Conservation (phyloP, 2,329 filamentous ascomycete genomes). For the Plectosphaerella sp. region DNA sequence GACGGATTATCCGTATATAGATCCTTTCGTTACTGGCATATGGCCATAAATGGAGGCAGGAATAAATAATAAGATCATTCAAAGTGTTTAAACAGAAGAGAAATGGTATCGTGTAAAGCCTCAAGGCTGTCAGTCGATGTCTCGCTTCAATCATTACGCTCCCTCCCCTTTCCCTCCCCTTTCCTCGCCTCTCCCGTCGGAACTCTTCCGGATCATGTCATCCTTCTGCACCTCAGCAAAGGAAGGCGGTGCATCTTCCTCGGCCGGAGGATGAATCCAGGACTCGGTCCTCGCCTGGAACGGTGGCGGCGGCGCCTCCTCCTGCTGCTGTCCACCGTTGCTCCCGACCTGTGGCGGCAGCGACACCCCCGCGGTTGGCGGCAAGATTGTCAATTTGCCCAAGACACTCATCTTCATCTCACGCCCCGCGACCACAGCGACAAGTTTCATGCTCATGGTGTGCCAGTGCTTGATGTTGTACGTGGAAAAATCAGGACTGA, state of each 20-base stretch:
- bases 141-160: too few species aligned
- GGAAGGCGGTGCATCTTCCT: neutral
- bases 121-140: too few species aligned
- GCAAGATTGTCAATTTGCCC: neutral
- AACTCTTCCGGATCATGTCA: neutral
- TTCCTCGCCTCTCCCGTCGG: too few species aligned
- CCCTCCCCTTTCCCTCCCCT: too few species aligned
- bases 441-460: neutral
- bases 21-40: conserved; percentile 21
- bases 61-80: too few species aligned
- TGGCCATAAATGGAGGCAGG: conserved; percentile 17
- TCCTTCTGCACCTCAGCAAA: conserved; percentile 1
- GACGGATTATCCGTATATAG: conserved; percentile 22
- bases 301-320: neutral
- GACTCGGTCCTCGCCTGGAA: neutral
- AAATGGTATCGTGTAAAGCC: too few species aligned
- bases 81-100: too few species aligned
- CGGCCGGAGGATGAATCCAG: conserved; percentile 2
- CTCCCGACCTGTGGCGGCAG: neutral
- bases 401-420: neutral
- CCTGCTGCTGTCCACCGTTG: neutral
- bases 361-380: neutral
- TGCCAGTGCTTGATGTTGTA: conserved; percentile 1
- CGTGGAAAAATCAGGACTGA: neutral
- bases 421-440: neutral